Base-by-base conservation (phyloP, 2,329 filamentous ascomycete genomes). In the Rhexocercosporidium sp. region DNA sequence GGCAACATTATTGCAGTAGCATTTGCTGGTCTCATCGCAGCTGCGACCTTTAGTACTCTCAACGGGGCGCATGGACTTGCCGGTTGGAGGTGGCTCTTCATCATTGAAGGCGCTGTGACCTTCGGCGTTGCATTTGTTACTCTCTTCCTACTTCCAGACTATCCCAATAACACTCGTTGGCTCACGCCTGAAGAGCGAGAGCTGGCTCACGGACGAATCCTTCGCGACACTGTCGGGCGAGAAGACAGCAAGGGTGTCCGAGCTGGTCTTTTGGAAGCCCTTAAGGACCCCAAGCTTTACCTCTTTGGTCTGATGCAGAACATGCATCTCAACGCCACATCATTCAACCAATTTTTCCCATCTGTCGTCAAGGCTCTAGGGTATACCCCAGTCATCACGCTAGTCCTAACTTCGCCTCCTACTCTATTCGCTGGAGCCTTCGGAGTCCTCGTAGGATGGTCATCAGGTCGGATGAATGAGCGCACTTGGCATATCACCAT, bases 21-120 rank as follows among this genome's bases (percentile, higher is more conserved):
- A 0, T 82, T 82, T 56, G 62, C 59, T 20, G 86, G 86, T 3
- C 86, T 88, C 74, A 84, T 90, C 69, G 86, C 88, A 74, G 84
- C 82, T 0, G 86, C 62, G 9, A 63, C 47, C 1, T 70, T 69
- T 11, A 34, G 41, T n/a, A 62, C 54, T 16, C 51, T 70, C 14
- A 76, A 82, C 54, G 79, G 79, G 14, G 76, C 72, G 2, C 73
- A 77, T 25, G 81, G 81, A 1, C 62, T 82, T 0, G 73, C 75
- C 25, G 79, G 79, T 0, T 83, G 81, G 81, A 69, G 77, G 59
- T 82, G 79, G 79, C 72, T 77, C 27, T 82, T 81, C 41, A 76
- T 81, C 18, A 78, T 81, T 16, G 78, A 81, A 70, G 79, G 79
- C 5, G 68, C 76, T 1, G 72, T 76, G 12, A 80, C 78, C 22